These are phyloP conservation scores for Penicillium crystallinum DNA, from an alignment of 495 filamentous ascomycete species.

Conservation along the genomic window DNA sequence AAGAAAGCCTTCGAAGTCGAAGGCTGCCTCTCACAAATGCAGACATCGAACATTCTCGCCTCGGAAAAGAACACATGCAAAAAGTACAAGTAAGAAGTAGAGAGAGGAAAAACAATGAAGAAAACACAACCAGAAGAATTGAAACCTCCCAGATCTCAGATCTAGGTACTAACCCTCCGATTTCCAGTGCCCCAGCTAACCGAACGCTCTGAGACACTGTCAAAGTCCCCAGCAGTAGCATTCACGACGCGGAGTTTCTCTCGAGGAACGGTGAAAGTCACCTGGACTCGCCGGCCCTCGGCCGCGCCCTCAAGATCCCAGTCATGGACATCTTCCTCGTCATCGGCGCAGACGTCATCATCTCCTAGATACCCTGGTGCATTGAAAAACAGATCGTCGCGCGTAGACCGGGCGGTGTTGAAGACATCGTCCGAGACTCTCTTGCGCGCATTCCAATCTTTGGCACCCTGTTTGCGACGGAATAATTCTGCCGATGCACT, in stretches of 20 bases:
- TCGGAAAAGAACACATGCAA: background rate
- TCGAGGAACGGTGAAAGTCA: constrained; percentile 90
- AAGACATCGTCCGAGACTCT: constrained; percentile 21
- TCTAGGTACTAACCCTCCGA: constrained; percentile 9
- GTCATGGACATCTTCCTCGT: constrained; percentile 62
- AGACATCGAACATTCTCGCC: background rate
- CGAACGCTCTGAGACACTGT: constrained; percentile 29
- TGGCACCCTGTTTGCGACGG: constrained; percentile 53
- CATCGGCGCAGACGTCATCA: constrained; percentile 15
- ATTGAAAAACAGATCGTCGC: constrained; percentile 29
- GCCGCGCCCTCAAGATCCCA: constrained; percentile 89
- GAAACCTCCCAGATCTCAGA: background rate
- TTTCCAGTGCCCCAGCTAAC: constrained; percentile 22
- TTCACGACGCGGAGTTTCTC: constrained; percentile 85
- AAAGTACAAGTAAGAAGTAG: constrained; percentile 6
- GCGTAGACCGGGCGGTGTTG: constrained; percentile 14
- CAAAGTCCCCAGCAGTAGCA: constrained; percentile 37
- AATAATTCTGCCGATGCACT: constrained; percentile 57
- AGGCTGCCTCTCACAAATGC: background rate
- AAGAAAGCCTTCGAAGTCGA: background rate
- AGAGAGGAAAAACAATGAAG: background rate
- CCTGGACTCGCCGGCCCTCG: constrained; percentile 75
- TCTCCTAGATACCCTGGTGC: constrained; percentile 28
- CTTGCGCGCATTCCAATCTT: constrained; percentile 49
- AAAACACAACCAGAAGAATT: background rate